Evolutionary conservation across 2,329 filamentous ascomycete species (phyloP), one percentile per base, ranked within the genome.

Genomic region (Colletotrichum plurivorum): DNA sequence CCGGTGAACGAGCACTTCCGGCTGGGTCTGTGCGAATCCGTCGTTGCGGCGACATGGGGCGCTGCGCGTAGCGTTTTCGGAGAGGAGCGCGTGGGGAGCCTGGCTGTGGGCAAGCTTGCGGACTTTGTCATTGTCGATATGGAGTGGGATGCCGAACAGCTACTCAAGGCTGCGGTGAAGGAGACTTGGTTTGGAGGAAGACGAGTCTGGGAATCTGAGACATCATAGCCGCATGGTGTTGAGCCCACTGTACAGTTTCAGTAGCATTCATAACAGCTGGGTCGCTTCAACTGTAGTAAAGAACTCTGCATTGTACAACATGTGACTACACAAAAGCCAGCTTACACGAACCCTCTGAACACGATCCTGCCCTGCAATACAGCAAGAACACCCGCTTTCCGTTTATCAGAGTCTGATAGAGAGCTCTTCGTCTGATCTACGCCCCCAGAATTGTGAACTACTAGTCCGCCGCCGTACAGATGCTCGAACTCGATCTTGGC

Each of bases 21-120:
- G 5, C 76, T 91, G 16, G 84, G 83, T 1, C 71, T 90, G 49
- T 84, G 81, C 48, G 84, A 89, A 72, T 85, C 87, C 0, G 77
- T 90, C 2, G 82, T 80, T 2, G 88, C 84, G 9, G 88, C 84
- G 0, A 88, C 88, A 0, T 78, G 79, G 46, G 89, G 89, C 0
- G 84, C 85, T 5, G 89, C 89, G 1, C 88, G 87, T 73, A 87
- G 85, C 15, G 86, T 83, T n/a, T 90, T 89, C 72, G 84, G 85
- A 1, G 89, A 91, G 39, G 74, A 77, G 2, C 81, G 84, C 75
- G 80, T 87, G 0, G 90, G 90, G 0, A 85, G 81, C 58, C 73
- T 92, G 63, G 81, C 83, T 72, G 77, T 76, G 1, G 89, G 88
- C 0, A 79, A 85, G 74, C 80, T 83, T 71, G 89, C 89, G 0